These are phyloP conservation scores for Raddia distichophylla DNA, from an alignment of 176 grass and related monocot genomes.

Conservation along the genomic window DNA sequence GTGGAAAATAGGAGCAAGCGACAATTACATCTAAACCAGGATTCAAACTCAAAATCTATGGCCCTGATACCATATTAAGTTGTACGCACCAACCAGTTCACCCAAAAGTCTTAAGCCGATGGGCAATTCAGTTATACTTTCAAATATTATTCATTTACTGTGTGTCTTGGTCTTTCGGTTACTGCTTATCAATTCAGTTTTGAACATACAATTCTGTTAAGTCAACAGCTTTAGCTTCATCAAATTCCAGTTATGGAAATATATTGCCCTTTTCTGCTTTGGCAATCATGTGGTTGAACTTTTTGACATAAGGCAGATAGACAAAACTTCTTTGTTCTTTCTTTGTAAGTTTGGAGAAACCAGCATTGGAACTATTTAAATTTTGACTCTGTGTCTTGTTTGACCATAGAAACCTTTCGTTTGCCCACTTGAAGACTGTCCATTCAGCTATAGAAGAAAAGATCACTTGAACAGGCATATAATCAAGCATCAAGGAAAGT, in stretches of 20 bases:
- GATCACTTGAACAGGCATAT: constrained; percentile 73
- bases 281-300: background rate
- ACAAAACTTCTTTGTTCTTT: background rate
- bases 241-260: background rate
- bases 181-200: background rate
- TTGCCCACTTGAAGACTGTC: constrained; percentile 63
- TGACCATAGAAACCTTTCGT: constrained; percentile 49
- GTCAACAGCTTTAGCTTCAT: background rate
- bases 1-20: no score
- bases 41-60: no score
- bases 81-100: no score
- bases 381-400: background rate
- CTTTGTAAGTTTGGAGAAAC: background rate
- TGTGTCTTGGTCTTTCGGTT: background rate
- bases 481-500: constrained; percentile 58
- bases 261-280: background rate
- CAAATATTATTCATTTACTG: background rate
- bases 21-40: no score
- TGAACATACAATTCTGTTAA: background rate
- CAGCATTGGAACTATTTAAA: background rate
- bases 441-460: constrained; percentile 62
- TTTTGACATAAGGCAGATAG: background rate
- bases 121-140: no score
- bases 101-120: no score
- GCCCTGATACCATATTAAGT: no score